Conservation (phyloP, 352 stramenopile genomes). For the Globisporangium heterothallicum region DNA sequence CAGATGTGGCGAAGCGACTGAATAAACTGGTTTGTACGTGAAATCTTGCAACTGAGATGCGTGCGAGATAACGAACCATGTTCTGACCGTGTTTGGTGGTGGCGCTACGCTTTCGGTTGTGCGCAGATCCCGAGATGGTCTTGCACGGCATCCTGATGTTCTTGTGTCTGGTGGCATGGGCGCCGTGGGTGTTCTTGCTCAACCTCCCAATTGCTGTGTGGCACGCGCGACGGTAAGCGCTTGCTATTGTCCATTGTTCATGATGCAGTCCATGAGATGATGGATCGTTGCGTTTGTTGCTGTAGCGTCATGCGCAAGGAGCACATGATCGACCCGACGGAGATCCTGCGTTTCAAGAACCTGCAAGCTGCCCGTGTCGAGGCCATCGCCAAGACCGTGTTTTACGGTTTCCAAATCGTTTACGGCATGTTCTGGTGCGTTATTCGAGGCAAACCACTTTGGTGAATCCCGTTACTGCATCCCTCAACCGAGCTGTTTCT, state of each 20-base stretch:
- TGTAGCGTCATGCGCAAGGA: conserved; percentile 67
- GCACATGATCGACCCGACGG: conserved; percentile 78
- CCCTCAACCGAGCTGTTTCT: too few relatives aligned
- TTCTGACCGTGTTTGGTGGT: background rate
- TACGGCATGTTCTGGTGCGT: conserved; percentile 88
- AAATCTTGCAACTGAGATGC: background rate
- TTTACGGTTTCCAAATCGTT: conserved; percentile 84
- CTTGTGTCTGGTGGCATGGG: conserved; percentile 66
- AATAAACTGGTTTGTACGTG: conserved; percentile 81
- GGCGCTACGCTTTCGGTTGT: background rate
- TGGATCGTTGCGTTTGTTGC: background rate
- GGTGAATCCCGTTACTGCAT: too few relatives aligned
- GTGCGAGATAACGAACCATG: background rate
- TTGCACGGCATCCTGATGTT: conserved; percentile 73
- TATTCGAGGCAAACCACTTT: too few relatives aligned
- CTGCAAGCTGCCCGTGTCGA: conserved; percentile 69
- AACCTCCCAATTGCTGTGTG: conserved; percentile 76
- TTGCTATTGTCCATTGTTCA: background rate
- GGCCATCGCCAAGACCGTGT: conserved; percentile 81
- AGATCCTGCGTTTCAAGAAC: conserved; percentile 87
- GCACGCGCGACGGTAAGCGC: conserved; percentile 65
- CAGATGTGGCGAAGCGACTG: conserved; percentile 76
- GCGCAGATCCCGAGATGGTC: conserved; percentile 72
- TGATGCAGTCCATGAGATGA: background rate
- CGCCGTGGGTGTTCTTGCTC: conserved; percentile 72